Evolutionary conservation across 1,139 yeast species (phyloP).

Genomic region (Candida sp.): DNA sequence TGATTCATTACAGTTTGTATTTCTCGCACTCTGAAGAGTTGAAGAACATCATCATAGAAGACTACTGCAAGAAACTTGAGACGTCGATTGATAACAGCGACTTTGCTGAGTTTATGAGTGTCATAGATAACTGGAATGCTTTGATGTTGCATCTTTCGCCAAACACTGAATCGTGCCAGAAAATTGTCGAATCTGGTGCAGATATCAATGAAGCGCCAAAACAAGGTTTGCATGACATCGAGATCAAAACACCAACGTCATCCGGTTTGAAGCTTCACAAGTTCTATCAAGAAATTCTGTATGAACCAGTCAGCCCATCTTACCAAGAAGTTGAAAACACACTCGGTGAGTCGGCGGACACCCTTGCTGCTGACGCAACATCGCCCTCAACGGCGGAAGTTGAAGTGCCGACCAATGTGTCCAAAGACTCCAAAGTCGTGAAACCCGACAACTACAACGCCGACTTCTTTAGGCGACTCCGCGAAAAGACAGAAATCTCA

Average conservation of each 20-base stretch:
- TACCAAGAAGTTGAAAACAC: constrained; percentile 10
- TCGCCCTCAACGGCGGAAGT: constrained; percentile 1
- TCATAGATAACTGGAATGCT: constrained; percentile 47
- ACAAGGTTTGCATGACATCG: constrained; percentile 22
- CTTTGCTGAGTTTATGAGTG: constrained; percentile 35
- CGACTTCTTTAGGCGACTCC: constrained; percentile 36
- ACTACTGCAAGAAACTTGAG: constrained; percentile 36
- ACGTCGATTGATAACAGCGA: constrained; percentile 36
- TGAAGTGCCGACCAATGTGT: constrained; percentile 12
- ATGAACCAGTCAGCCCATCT: constrained; percentile 17
- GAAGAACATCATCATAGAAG: constrained; percentile 37
- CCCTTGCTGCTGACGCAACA: not conserved
- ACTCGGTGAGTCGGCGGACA: constrained; percentile 4
- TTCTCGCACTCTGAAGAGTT: constrained; percentile 42
- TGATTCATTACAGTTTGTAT: constrained; percentile 45
- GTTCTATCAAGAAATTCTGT: constrained; percentile 28
- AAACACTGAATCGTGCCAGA: constrained; percentile 14
- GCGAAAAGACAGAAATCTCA: constrained; percentile 49
- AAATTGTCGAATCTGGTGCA: constrained; percentile 11
- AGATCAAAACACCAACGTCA: constrained; percentile 18
- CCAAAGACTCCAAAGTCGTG: constrained; percentile 2
- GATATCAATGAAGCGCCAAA: constrained; percentile 41
- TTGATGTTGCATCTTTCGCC: constrained; percentile 44
- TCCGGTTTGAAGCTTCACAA: constrained; percentile 28
- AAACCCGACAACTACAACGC: constrained; percentile 25